These are phyloP conservation scores for Binderoboletus segoi DNA, from an alignment of 1,284 basidiomycete species.

Conservation along the genomic window DNA sequence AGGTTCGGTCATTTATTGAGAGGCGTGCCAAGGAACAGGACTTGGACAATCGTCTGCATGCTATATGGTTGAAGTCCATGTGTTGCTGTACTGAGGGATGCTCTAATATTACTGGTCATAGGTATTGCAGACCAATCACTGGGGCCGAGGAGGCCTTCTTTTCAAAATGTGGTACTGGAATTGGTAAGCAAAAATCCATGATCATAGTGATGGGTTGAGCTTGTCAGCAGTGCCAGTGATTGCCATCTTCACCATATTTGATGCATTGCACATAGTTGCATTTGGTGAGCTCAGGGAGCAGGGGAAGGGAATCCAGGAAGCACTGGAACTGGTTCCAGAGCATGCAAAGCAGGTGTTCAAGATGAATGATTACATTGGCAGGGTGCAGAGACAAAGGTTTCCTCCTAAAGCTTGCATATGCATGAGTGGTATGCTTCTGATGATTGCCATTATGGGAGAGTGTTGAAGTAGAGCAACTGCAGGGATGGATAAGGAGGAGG, in stretches of 20 bases:
- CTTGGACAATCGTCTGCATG: conserved; percentile 25
- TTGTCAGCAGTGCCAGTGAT: conserved; percentile 15
- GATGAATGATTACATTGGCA: background rate
- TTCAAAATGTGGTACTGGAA: conserved; percentile 12
- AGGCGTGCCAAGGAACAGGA: background rate
- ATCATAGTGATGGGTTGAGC: background rate
- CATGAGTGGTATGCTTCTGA: background rate
- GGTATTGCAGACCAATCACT: conserved; percentile 12
- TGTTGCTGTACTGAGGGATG: background rate
- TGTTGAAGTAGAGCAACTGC: background rate
- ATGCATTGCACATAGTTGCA: conserved; percentile 13
- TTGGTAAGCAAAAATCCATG: background rate
- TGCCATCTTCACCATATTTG: conserved; percentile 17
- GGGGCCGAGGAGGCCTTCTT: conserved; percentile 16
- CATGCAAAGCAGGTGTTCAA: background rate
- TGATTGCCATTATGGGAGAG: too few relatives aligned
- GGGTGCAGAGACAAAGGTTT: background rate
- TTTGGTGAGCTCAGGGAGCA: background rate
- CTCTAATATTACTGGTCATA: background rate
- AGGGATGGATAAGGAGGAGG: background rate
- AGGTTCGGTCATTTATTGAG: conserved; percentile 23
- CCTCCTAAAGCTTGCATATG: conserved; percentile 1
- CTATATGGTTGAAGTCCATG: conserved; percentile 27
- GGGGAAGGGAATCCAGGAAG: background rate
- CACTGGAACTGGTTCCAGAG: background rate